phyloP scores from a whole-genome alignment of 2,329 filamentous ascomycete species.

The Teratosphaeria epicoccoides region DNA sequence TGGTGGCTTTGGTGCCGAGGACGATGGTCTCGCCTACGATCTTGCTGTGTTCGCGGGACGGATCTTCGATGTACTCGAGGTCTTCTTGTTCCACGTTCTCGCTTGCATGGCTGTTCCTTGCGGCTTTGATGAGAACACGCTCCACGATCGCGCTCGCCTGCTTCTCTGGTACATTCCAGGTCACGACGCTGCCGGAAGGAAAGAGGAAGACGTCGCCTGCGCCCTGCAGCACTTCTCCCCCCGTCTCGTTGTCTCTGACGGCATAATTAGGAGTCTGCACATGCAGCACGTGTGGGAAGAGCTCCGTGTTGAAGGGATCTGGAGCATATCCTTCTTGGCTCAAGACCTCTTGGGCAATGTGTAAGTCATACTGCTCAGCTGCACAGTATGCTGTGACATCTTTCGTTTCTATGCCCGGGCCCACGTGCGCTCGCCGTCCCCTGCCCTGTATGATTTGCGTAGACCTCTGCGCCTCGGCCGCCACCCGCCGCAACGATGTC shows the following conservation, averaged over 20 bases:
- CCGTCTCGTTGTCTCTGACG: constrained; percentile 32
- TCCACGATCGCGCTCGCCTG: constrained; percentile 61
- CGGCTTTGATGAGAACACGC: constrained; percentile 62
- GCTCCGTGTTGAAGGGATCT: constrained; percentile 51
- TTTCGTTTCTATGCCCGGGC: constrained; percentile 37
- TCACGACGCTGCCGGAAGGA: constrained; percentile 83
- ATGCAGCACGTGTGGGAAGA: constrained; percentile 57
- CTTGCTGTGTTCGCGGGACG: constrained; percentile 58
- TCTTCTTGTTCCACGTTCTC: constrained; percentile 73
- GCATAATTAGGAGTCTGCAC: constrained; percentile 36
- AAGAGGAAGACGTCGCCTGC: constrained; percentile 87
- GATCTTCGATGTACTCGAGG: constrained; percentile 74
- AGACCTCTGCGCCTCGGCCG: constrained; percentile 67
- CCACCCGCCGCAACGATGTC: constrained; percentile 71
- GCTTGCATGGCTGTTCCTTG: constrained; percentile 60
- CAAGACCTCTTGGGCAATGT: constrained; percentile 47
- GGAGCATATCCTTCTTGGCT: constrained; percentile 48
- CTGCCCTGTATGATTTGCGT: constrained; percentile 42
- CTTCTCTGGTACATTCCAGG: constrained; percentile 75
- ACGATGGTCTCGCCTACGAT: constrained; percentile 84
- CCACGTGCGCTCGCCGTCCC: constrained; percentile 34
- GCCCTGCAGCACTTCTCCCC: constrained; percentile 26
- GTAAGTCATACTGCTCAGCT: constrained; percentile 55
- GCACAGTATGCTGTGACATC: constrained; percentile 55
- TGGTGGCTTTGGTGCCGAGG: constrained; percentile 58